Percentiles rank a stretch among this genome's conserved stretches.
Conservation (phyloP, 805 yeast genomes). For the Priceomyces carsonii region DNA sequence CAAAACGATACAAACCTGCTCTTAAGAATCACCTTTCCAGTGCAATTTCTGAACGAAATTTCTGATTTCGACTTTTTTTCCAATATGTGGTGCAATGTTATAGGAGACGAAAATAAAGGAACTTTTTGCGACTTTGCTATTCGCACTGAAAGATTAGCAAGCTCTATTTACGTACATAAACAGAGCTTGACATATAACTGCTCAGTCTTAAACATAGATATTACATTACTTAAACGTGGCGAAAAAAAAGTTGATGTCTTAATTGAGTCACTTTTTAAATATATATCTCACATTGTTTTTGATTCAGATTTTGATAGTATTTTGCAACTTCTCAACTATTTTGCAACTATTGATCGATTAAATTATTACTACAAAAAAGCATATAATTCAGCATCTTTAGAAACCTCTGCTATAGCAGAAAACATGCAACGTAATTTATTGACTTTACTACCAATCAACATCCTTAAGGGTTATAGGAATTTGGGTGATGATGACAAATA, state of each 20-base stretch:
- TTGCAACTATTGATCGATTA: constrained; percentile 46
- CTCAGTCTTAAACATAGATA: constrained; percentile 49
- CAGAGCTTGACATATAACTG: constrained; percentile 37
- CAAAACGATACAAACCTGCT: constrained; percentile 32
- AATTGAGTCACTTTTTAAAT: constrained; percentile 32
- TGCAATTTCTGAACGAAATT: constrained; percentile 10
- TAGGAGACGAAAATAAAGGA: constrained; percentile 62
- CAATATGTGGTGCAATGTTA: constrained; percentile 52
- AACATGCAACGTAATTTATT: constrained; percentile 37
- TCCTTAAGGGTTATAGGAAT: constrained; percentile 43
- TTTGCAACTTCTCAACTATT: constrained; percentile 47
- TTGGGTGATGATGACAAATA: constrained; percentile 19
- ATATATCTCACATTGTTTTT: constrained; percentile 18
- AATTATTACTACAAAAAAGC: constrained; percentile 41
- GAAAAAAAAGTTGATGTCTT: constrained; percentile 33
- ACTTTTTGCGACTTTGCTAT: constrained; percentile 48
- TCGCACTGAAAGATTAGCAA: constrained; percentile 28
- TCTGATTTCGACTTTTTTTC: constrained; percentile 23
- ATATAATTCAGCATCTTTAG: constrained; percentile 44
- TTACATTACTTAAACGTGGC: constrained; percentile 51
- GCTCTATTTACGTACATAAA: constrained; percentile 41
- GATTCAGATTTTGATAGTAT: constrained; percentile 18
- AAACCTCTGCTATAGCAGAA: constrained; percentile 43
- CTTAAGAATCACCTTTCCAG: constrained; percentile 51
- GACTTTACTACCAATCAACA: constrained; percentile 32